Evolutionary conservation across 805 yeast species (phyloP).

Genomic region (Metschnikowia arizonensis): DNA sequence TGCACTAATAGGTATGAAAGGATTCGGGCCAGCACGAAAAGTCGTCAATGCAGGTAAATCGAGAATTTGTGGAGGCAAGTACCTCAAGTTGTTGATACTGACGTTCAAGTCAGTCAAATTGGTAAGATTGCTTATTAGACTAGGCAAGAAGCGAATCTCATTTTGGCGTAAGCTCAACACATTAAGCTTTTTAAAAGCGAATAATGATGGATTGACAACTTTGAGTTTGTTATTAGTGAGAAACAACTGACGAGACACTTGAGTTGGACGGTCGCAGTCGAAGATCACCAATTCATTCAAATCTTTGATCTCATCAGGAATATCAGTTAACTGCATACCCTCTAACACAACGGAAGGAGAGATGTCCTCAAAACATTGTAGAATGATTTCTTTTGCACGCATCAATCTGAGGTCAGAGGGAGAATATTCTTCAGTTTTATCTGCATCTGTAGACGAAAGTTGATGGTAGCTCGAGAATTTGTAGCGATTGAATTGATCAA

Average conservation of each 20-base stretch:
- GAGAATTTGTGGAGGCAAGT: slow-evolving; percentile 52
- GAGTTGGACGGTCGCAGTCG: slow-evolving; percentile 20
- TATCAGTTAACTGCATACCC: slow-evolving; percentile 40
- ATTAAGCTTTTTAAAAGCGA: slow-evolving; percentile 46
- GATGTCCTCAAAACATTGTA: slow-evolving; percentile 46
- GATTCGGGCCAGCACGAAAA: slow-evolving; percentile 56
- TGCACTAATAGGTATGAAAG: slow-evolving; percentile 26
- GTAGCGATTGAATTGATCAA: slow-evolving; percentile 46
- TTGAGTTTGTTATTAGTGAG: slow-evolving; percentile 48
- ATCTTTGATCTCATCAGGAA: slow-evolving; percentile 59
- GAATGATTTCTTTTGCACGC: slow-evolving; percentile 40
- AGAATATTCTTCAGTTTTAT: slow-evolving; percentile 11
- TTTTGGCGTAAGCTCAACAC: slow-evolving; percentile 53
- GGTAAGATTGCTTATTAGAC: slow-evolving; percentile 16
- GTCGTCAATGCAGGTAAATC: slow-evolving; percentile 39
- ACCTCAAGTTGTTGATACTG: slow-evolving; percentile 47
- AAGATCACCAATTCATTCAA: slow-evolving; percentile 51
- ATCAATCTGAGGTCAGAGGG: slow-evolving; percentile 11
- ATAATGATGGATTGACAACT: slow-evolving; percentile 46
- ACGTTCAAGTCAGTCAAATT: slow-evolving; percentile 50
- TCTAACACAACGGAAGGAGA: slow-evolving; percentile 45
- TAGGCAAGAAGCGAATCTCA: slow-evolving; percentile 20
- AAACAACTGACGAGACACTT: slow-evolving; percentile 42
- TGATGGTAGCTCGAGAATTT: slow-evolving; percentile 24
- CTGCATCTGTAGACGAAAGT: slow-evolving; percentile 33